Evolutionary conservation across 2,329 filamentous ascomycete genomes (phyloP), one percentile per base, ranked within the genome.

Genomic region (Cladobotryum mycophilum): DNA sequence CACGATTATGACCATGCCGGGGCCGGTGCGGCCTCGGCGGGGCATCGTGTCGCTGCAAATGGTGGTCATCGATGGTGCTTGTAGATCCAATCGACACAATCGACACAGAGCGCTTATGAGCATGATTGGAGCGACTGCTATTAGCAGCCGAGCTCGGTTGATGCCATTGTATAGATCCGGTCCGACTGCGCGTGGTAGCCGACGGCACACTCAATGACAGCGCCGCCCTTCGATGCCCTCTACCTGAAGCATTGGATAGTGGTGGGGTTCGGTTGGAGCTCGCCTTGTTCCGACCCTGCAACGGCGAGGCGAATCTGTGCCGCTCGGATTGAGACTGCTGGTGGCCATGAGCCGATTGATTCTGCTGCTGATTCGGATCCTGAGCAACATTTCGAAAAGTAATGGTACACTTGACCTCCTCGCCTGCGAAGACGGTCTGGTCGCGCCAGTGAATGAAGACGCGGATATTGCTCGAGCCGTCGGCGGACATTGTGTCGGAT

Each of bases 381-480:
- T 79, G 64, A 40, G 81, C 78, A 56, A 91, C 79, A 67, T 99
- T 99, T 71, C 87, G 92, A 73, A 99, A 99, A 46, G 89, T 96
- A 68, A 99, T 95, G 59, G 85, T 90, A 71, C 93, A 97, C 72
- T 91, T 88, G 64, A 97, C 81, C 64, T 96, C 87, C 76, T 99
- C 93, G 70, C 93, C 93, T 51, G 93, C 89, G 72, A 97, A 99
- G 62, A 99, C 89, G 55, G 88, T 91, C 68, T 92, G 85, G 66
- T 95, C 88, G 68, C 89, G 86, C 88, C 92, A 99, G 73, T 86
- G 85, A 69, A 99, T 89, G 68, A 92, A 96, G 70, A 96, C 92
- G 69, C 91, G 88, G 67, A 99, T 89, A 75, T 95, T 92, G 71
- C 73, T 75, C 55, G 67, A 61, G 58, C 62, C 65, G 61, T 78